Percentiles rank a stretch among this genome's conserved stretches.
Conservation (phyloP, 768 basidiomycete genomes). For the Naganishia vaughanmartiniae region DNA sequence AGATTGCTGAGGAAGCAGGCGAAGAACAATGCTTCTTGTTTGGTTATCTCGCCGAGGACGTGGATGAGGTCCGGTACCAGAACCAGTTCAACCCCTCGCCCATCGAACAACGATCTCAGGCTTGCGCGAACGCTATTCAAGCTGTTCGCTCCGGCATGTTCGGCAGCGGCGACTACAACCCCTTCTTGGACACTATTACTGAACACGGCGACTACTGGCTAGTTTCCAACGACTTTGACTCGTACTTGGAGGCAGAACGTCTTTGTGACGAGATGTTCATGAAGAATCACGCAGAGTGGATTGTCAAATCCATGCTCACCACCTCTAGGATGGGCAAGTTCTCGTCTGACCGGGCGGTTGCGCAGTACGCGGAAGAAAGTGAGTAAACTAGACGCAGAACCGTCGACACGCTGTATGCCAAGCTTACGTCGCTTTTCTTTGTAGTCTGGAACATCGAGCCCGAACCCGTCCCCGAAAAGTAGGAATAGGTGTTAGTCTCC, state of each 20-base stretch:
- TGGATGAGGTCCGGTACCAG: constrained; percentile 80
- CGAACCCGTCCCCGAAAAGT: constrained; percentile 11
- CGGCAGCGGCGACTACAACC: constrained; percentile 72
- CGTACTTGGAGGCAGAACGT: constrained; percentile 76
- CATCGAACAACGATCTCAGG: constrained; percentile 77
- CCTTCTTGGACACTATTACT: constrained; percentile 50
- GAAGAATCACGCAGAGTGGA: constrained; percentile 75
- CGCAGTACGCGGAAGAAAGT: constrained; percentile 74
- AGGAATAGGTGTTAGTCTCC: neutral
- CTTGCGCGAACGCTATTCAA: constrained; percentile 73
- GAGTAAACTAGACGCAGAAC: constrained; percentile 23
- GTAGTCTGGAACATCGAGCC: constrained; percentile 23
- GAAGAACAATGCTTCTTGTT: constrained; percentile 85
- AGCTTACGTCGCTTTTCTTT: neutral
- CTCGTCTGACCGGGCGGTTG: constrained; percentile 88
- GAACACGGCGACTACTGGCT: constrained; percentile 47
- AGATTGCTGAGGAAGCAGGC: constrained; percentile 94
- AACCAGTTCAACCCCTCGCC: constrained; percentile 79
- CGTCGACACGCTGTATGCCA: neutral
- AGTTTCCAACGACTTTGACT: constrained; percentile 89
- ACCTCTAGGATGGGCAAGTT: constrained; percentile 85
- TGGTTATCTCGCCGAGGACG: constrained; percentile 53
- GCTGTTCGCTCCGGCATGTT: constrained; percentile 74
- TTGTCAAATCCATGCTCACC: constrained; percentile 82
- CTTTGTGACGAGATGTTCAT: constrained; percentile 87